Percentiles rank a stretch among this genome's conserved stretches.
Evolutionary conservation across 768 basidiomycete species (phyloP).

Genomic region (Sporobolomyces roseus): DNA sequence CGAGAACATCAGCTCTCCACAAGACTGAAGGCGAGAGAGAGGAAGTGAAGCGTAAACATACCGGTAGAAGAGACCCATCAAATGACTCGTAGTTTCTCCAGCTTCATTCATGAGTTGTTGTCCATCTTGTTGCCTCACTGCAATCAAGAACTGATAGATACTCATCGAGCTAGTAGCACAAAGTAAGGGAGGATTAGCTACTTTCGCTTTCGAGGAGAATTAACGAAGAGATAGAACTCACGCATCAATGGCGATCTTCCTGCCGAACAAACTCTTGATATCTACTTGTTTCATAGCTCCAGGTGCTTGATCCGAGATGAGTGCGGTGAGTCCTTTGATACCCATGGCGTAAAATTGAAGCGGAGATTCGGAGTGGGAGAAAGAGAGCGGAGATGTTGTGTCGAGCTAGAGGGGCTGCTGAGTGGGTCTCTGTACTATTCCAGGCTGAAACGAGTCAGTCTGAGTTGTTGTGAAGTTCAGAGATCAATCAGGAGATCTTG

Average conservation of each 20-base stretch:
- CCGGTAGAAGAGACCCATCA: slow-evolving; percentile 96
- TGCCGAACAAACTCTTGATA: slow-evolving; percentile 75
- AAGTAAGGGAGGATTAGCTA: not conserved
- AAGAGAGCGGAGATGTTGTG: not conserved
- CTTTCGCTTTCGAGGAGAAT: not conserved
- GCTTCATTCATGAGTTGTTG: slow-evolving; percentile 96
- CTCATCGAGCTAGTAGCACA: slow-evolving; percentile 62
- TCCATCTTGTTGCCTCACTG: slow-evolving; percentile 91
- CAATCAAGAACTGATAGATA: slow-evolving; percentile 90
- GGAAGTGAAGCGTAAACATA: not conserved
- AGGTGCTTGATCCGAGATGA: slow-evolving; percentile 86
- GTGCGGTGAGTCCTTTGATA: slow-evolving; percentile 89
- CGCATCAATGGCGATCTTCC: slow-evolving; percentile 98
- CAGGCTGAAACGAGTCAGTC: no score
- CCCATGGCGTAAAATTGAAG: slow-evolving; percentile 58
- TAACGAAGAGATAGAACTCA: slow-evolving; percentile 12
- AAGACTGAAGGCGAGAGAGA: not conserved
- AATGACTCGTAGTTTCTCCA: slow-evolving; percentile 93
- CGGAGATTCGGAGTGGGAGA: not conserved
- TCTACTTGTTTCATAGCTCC: slow-evolving; percentile 59
- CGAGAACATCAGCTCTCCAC: not conserved
- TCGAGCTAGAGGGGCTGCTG: not conserved
- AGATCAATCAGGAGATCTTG: no score
- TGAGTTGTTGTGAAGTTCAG: no score
- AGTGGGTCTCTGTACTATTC: no score